Base-by-base conservation (phyloP, 129 eudicot genomes). In the Flaveria trinervia region DNA sequence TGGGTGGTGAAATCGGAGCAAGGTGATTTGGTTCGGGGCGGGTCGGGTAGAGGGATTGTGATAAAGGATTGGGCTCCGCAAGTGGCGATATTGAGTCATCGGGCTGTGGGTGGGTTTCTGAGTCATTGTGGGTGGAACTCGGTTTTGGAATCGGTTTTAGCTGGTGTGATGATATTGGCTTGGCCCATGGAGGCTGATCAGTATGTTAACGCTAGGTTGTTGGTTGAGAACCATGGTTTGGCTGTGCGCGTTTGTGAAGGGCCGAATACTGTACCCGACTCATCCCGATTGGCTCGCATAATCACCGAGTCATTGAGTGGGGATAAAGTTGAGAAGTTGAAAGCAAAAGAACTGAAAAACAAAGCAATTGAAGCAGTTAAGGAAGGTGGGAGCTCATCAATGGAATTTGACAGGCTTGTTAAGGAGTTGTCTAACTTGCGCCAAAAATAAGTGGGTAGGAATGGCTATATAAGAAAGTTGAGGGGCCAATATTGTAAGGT, bases 151-250 rank as follows among this genome's bases (percentile, higher is more conserved):
- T 90, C 87, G 1, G 50, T 89, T 39, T 84, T 67, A 1, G 87
- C 79, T 2, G 96, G 96, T 74, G 91, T 84, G 39, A 84, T 81
- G 87, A 81, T 92, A 72, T 44, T 92, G 74, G 91, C 82, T 0
- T 92, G 97, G 93, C 96, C 97, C 30, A 89, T 92, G 97, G 96
- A 89, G 84, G 96, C 93, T 4, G 97, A 92, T 84, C 96, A 92
- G 30, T 88, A 68, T 73, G 26, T 87, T 22, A 83, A 92, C 61
- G 93, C 93, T 9, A 89, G 76, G 78, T 48, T 89, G 70, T 68
- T 92, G 65, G 93, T 87, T 10, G 97, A 89, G 15, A 83, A 88
- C 65, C 65, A 73, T 71, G 92, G 90, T 15, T 77, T 55, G 0
- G 98, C 89, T 0, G 84, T 86, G 18, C 81, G 49, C 2, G 79